phyloP scores from a whole-genome alignment of 2,329 filamentous ascomycete genomes.

The Exophiala calicioides region DNA sequence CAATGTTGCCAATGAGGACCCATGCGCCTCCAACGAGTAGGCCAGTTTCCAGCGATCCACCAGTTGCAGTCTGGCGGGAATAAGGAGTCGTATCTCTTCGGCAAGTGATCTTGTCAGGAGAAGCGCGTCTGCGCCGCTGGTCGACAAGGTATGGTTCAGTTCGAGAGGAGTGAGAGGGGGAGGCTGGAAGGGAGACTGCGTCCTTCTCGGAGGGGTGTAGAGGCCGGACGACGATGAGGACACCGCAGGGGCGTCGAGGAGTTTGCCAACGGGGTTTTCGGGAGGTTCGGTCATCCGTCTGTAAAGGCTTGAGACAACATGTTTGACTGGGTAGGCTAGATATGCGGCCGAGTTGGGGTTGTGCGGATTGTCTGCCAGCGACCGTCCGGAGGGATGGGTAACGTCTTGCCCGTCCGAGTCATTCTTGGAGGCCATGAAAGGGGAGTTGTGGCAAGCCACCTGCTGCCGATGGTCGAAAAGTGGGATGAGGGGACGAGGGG shows the following conservation, averaged over 20 bases:
- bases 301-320: slow-evolving; percentile 64
- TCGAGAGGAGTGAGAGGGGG: slow-evolving; percentile 82
- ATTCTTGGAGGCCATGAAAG: slow-evolving; percentile 23
- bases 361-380: slow-evolving; percentile 32
- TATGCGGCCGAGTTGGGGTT: slow-evolving; percentile 46
- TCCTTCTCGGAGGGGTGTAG: slow-evolving; percentile 62
- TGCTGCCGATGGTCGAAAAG: not conserved
- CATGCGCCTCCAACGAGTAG: slow-evolving; percentile 90
- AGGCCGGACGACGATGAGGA: slow-evolving; percentile 45
- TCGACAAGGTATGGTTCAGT: slow-evolving; percentile 55
- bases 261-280: slow-evolving; percentile 28
- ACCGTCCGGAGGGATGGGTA: slow-evolving; percentile 11
- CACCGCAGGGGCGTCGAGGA: slow-evolving; percentile 32
- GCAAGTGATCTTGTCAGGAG: slow-evolving; percentile 74
- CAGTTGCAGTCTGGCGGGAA: slow-evolving; percentile 84
- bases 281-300: slow-evolving; percentile 60
- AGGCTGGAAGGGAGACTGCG: slow-evolving; percentile 77
- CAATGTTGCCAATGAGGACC: slow-evolving; percentile 80
- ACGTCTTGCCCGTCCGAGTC: slow-evolving; percentile 10
- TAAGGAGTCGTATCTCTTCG: slow-evolving; percentile 87
- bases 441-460: not conserved
- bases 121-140: slow-evolving; percentile 55
- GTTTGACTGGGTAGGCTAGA: slow-evolving; percentile 53
- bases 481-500: not conserved
- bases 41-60: slow-evolving; percentile 81